Evolutionary conservation across 495 filamentous ascomycete species (phyloP), one percentile per base, ranked within the genome.

Genomic region (Aspergillus leporis): DNA sequence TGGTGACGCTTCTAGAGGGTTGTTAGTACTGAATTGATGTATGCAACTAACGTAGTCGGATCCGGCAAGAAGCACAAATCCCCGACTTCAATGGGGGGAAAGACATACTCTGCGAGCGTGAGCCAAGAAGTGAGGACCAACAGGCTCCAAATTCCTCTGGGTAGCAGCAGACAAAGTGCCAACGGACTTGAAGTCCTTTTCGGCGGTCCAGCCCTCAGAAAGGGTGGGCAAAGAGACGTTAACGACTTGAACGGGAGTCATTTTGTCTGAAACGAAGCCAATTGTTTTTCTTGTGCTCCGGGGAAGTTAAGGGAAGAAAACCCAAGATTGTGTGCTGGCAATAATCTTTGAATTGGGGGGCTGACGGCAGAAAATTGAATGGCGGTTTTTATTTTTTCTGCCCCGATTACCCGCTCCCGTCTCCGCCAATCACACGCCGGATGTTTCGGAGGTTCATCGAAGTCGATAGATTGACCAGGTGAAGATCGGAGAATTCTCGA

Each of bases 71-170:
- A 3, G 38, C 31, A 18, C 31, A 0, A 38, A 28, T 31, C 34
- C 12, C 14, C 48, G 31, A 32, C 5, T n/a, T 32, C 13, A 21
- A 9, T 3, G 34, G 18, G 1, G 64, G 51, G 36, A 34, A 28
- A 51, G 40, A 71, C 73, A 47, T 82, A 93, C 92, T 70, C 94
- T 86, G 74, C 94, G 91, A 64, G 94, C 94, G 75, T 98, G 92
- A 60, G 94, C 95, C 45, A 98, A 87, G 83, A 97, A 98, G 80
- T 97, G 90, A 71, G 93, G 93, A 62, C 94, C 94, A 62, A 97
- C 90, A 50, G 94, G 92, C 81, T 98, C 95, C 65, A 98, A 82
- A 60, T 89, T 92, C 58, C 92, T 87, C 77, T 91, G 85, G 23
- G 83, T 89, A 21, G 90, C 82, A 40, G 79, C 77, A 51, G 87